phyloP scores from a whole-genome alignment of 352 stramenopile species.

The Nothophytophthora sp. region DNA sequence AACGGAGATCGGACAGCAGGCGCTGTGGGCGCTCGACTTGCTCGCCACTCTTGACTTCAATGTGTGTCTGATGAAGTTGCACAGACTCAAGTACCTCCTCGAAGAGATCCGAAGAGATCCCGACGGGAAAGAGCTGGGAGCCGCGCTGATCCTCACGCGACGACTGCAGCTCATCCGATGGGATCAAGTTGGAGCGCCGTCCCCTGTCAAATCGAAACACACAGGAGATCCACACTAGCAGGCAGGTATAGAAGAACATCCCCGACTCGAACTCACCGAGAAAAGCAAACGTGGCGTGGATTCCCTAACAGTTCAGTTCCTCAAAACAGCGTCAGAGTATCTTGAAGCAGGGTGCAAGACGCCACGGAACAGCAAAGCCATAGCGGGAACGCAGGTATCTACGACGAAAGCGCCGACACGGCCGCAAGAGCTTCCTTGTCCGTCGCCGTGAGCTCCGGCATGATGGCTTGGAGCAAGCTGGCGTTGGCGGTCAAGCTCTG shows the following conservation, averaged over 20 bases:
- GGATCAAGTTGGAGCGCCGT: constrained; percentile 45
- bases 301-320: constrained; percentile 18
- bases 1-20: constrained; percentile 64
- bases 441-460: constrained; percentile 63
- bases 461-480: constrained; percentile 57
- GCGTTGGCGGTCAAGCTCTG: constrained; percentile 49
- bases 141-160: constrained; percentile 60
- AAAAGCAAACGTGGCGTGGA: not conserved
- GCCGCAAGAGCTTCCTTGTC: constrained; percentile 68
- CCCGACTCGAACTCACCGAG: not conserved
- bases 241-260: too few species aligned
- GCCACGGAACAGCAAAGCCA: constrained; percentile 5
- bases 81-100: constrained; percentile 72
- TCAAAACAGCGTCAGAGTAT: constrained; percentile 22
- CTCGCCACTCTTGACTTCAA: constrained; percentile 69
- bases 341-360: constrained; percentile 7
- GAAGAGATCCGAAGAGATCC: constrained; percentile 71
- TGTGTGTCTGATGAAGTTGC: constrained; percentile 70
- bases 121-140: constrained; percentile 51
- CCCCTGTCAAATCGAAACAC: constrained; percentile 24
- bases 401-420: constrained; percentile 46
- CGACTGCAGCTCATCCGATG: constrained; percentile 64
- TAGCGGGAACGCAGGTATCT: constrained; percentile 12
- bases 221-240: too few species aligned
- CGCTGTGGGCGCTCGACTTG: constrained; percentile 75